Conservation (phyloP, 345 rosid species). For the Salix arbutifolia region DNA sequence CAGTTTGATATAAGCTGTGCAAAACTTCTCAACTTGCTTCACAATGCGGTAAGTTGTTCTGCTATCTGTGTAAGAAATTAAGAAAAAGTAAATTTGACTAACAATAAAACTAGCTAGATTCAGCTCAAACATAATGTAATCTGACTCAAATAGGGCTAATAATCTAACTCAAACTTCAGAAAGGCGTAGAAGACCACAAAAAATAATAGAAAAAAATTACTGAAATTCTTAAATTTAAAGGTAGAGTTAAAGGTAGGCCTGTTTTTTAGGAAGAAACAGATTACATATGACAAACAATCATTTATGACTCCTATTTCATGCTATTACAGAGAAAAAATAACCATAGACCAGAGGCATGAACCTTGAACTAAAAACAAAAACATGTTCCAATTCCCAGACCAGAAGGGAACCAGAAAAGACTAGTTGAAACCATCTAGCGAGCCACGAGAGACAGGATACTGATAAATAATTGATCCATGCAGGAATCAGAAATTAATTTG, state of each 20-base stretch:
- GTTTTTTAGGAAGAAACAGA: background rate
- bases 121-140: background rate
- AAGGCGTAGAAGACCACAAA: background rate
- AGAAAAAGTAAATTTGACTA: background rate
- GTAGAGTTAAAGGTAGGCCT: background rate
- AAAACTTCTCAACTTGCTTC: conserved; percentile 7
- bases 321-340: background rate
- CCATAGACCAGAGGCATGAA: background rate
- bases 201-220: background rate
- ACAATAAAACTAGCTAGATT: background rate
- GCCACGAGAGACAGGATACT: background rate
- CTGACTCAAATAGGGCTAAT: background rate
- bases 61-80: conserved; percentile 7
- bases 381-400: background rate
- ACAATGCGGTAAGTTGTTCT: conserved; percentile 6
- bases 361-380: background rate
- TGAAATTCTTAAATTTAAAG: background rate
- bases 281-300: background rate
- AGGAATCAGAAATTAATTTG: background rate
- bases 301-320: background rate
- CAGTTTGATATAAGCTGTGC: conserved; percentile 4
- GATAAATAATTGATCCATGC: background rate
- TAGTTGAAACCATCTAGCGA: background rate
- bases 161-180: background rate
- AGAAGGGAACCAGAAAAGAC: background rate